Evolutionary conservation across 768 basidiomycete species (phyloP), one percentile per base, ranked within the genome.

Genomic region (Amanita jacksonii): DNA sequence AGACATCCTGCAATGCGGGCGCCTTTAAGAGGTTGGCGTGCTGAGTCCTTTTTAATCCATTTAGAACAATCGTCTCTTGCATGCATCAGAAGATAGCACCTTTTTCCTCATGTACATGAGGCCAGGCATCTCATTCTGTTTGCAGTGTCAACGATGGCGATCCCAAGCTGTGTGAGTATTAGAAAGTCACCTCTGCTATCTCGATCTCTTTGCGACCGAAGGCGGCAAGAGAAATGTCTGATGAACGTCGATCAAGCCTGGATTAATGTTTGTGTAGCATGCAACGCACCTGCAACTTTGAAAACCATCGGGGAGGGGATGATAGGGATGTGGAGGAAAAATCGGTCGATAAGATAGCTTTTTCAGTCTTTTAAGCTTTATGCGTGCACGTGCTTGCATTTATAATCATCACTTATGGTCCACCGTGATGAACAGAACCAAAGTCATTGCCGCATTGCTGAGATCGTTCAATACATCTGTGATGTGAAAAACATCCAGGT

Each of bases 171-270:
- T 50, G 18, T 49, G 45, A 28, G n/a, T n/a, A 32, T 35, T 41
- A 52, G 32, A 33, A n/a, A 30, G 43, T 62, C 64, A 94, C 93
- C 83, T 99, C 94, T 51, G 94, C 94, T 66, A 99, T 87, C 72
- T 94, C 84, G 57, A 99, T 89, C 73, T 99, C 94, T 74, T 99
- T 99, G 74, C 94, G 91, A 67, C 94, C 91, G 69, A 97, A 99
- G 49, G 94, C 94, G 61, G 96, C 96, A 61, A 99, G 88, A 57
- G 93, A 98, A 58, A 94, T 72, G 62, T 91, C 91, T 89, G 35
- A 8, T 41, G 43, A 25, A 32, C 23, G 31, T 12, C 24, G 25
- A 46, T 20, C 57, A 51, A 48, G n/a, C 12, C 6, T 49, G 46
- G 42, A 44, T 24, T 4, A 34, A 24, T 18, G 27, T 20, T 32